Percentiles rank a stretch among this genome's conserved stretches.
These are phyloP conservation scores for Zychaea mexicana DNA, from an alignment of 371 early-diverging fungal genomes.

Conservation along the genomic window DNA sequence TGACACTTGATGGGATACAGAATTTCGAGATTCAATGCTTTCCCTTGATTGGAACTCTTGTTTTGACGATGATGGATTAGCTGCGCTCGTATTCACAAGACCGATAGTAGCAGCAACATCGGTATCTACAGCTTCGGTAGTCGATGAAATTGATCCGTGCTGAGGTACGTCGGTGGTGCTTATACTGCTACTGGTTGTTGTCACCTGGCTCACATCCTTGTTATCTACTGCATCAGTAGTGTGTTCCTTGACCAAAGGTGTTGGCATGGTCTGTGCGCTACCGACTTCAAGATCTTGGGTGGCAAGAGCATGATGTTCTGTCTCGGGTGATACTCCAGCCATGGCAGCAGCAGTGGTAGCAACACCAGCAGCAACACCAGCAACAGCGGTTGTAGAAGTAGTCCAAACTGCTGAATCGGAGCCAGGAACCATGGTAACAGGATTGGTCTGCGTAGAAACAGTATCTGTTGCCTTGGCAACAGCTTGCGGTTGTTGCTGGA, in stretches of 20 bases:
- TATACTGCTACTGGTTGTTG: too few species aligned
- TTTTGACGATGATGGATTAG: too few species aligned
- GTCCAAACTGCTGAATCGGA: not conserved
- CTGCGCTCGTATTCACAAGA: too few species aligned
- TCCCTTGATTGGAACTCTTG: too few species aligned
- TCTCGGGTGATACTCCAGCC: too few species aligned
- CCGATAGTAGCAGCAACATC: too few species aligned
- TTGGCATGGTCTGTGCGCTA: not conserved
- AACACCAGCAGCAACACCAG: not conserved
- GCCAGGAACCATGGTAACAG: not conserved
- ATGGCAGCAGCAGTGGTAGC: too few species aligned
- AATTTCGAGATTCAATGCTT: not conserved
- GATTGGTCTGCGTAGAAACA: slow-evolving; percentile 1
- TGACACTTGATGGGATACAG: not conserved
- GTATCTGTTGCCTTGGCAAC: not conserved
- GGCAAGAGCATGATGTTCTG: too few species aligned
- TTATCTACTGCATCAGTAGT: too few species aligned
- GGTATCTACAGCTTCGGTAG: too few species aligned
- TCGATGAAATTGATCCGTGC: too few species aligned
- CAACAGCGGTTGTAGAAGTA: not conserved
- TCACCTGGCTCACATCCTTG: not conserved
- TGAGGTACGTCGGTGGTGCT: too few species aligned
- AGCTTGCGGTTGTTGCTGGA: not conserved
- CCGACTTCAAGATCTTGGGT: not conserved
- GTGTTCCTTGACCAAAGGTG: not conserved